These are phyloP conservation scores for Cornus suecica DNA, from an alignment of 148 eudicot genomes.

Conservation along the genomic window DNA sequence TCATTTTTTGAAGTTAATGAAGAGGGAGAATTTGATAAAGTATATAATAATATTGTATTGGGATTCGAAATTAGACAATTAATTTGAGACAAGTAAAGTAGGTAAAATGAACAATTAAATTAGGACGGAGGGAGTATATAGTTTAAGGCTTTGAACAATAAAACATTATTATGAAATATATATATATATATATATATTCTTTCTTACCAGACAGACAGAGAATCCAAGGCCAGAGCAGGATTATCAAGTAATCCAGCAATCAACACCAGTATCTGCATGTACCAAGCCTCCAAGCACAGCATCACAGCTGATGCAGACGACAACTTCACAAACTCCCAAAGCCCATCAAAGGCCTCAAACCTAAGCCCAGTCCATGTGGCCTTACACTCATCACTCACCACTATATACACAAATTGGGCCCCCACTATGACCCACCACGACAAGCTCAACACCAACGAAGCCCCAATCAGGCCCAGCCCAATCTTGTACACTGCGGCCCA, in stretches of 20 bases:
- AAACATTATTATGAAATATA: too few relatives aligned
- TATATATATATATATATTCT: too few relatives aligned
- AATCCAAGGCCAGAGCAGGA: slow-evolving; percentile 49
- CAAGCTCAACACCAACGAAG: slow-evolving; percentile 45
- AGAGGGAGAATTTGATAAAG: too few relatives aligned
- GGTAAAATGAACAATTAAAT: too few relatives aligned
- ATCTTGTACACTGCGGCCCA: slow-evolving; percentile 42
- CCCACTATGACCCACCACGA: slow-evolving; percentile 62
- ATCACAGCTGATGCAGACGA: slow-evolving; percentile 60
- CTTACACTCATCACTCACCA: slow-evolving; percentile 35
- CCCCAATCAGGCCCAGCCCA: slow-evolving; percentile 50
- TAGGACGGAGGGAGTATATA: too few relatives aligned
- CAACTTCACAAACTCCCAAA: slow-evolving; percentile 55
- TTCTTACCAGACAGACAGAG: slow-evolving; percentile 56
- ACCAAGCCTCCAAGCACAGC: slow-evolving; percentile 71
- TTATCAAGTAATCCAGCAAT: slow-evolving; percentile 47
- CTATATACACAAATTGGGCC: slow-evolving; percentile 51
- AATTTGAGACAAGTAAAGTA: too few relatives aligned
- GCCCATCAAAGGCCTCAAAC: slow-evolving; percentile 40
- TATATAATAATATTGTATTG: too few relatives aligned
- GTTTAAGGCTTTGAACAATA: too few relatives aligned
- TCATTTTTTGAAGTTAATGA: too few relatives aligned
- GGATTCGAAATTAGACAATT: too few relatives aligned
- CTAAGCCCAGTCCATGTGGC: slow-evolving; percentile 49
- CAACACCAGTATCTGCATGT: slow-evolving; percentile 47